Evolutionary conservation across 2,329 filamentous ascomycete genomes (phyloP).

Genomic region (Immersiporthe knoxdaviesiana): DNA sequence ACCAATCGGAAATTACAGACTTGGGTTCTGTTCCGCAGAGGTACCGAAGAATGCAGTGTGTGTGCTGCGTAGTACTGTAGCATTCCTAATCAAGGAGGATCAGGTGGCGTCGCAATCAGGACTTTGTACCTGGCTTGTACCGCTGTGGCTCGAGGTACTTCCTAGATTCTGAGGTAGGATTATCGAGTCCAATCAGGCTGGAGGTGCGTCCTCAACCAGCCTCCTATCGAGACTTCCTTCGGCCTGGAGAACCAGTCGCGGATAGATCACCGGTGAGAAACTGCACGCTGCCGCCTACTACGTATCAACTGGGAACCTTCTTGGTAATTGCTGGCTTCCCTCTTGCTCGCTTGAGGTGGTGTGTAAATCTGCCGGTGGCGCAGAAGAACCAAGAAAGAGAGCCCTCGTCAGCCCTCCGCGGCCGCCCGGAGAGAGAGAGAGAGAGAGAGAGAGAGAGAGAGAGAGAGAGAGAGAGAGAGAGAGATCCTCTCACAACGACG

Average conservation of each 20-base stretch:
- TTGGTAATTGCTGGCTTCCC: constrained; percentile 7
- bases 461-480: no score
- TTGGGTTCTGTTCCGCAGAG: neutral
- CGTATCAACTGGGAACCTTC: neutral
- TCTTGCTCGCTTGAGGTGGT: neutral
- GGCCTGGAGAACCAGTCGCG: constrained; percentile 18
- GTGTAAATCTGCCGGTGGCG: neutral
- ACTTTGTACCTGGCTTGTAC: constrained; percentile 23
- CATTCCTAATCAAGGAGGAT: neutral
- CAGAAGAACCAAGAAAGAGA: neutral
- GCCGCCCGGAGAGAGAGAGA: no score
- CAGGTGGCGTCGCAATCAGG: neutral
- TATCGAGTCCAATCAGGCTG: neutral
- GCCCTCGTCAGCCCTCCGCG: constrained; percentile 5
- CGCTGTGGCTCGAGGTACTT: constrained; percentile 21
- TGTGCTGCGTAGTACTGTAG: constrained; percentile 7
- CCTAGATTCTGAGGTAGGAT: neutral
- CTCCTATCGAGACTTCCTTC: constrained; percentile 18
- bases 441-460: no score
- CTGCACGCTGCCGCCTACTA: constrained; percentile 17
- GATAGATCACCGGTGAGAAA: constrained; percentile 18
- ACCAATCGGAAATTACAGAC: constrained; percentile 27
- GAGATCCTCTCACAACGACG: neutral
- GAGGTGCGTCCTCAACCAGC: constrained; percentile 13
- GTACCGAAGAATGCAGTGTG: constrained; percentile 14